Base-by-base conservation (phyloP, 306 rosid genomes). In the Cyclanthera cordifolia region DNA sequence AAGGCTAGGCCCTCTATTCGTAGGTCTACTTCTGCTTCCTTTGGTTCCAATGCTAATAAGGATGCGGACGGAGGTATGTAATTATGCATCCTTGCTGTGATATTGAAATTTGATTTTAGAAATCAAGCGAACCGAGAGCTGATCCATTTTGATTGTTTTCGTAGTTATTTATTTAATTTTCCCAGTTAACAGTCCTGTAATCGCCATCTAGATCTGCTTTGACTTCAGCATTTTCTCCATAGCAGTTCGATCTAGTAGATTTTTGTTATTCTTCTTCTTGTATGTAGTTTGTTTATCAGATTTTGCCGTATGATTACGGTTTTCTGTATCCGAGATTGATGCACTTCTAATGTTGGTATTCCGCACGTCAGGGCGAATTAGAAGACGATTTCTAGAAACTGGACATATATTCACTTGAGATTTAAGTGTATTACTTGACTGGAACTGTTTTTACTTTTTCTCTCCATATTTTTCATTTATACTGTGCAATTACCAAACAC, bases 61-160 rank as follows among this genome's bases (percentile, higher is more conserved):
- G 72, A 74, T 67, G 76, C 27, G 23, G 73, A 67, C 43, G 87
- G 81, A 78, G 88, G 88, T 84, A 30, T 48, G 64, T 72, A 7
- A 61, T n/a, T 37, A 17, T 39, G 68, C 21, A 20, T 37, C 50
- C 2, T 37, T 61, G 27, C 34, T 32, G 37, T 17, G 67, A 0
- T 61, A 19, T 61, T 19, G 28, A 61, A 39, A 19, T 20, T 37
- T 19, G 49, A 13, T 48, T 39, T 32, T 9, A 23, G 28, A 37
- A 20, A 61, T 61, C 68, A 2, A 10, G 30, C 39, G n/a, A 20
- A 61, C 2, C 11, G 28, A 45, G 21, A 15, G 19, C 53, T 45
- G 70, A 21, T 45, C 39, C 15, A 14, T 20, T 61, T 6, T 17
- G 50, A 48, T 39, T 20, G 17, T 39, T 61, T 20, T 39, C 15